phyloP scores from a whole-genome alignment of 139 green algal species.

The Marvania coccoides region DNA sequence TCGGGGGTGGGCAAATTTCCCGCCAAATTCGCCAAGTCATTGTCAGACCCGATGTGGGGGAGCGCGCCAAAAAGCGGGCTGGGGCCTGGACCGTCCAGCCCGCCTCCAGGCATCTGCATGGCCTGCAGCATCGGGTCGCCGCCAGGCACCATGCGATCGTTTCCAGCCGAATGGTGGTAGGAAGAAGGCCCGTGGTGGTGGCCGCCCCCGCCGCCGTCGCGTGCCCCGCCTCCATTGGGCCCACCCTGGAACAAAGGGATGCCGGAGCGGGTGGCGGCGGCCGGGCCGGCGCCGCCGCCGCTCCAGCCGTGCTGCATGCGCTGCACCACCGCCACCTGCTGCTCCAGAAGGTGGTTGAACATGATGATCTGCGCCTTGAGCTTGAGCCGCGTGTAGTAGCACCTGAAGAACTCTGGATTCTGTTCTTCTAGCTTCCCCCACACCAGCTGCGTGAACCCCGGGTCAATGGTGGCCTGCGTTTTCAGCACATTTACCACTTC shows the following conservation, averaged over 20 bases:
- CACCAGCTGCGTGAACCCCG: constrained; percentile 81
- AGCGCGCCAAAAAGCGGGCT: background rate
- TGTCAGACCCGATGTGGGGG: background rate
- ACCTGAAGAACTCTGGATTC: constrained; percentile 53
- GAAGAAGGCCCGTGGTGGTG: too few species aligned
- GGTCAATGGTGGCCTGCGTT: constrained; percentile 66
- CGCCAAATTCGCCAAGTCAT: background rate
- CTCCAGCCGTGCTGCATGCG: constrained; percentile 34
- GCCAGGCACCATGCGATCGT: too few species aligned
- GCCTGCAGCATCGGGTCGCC: background rate
- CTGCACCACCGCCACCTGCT: constrained; percentile 60
- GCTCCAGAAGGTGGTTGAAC: constrained; percentile 90
- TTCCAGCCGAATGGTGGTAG: too few species aligned
- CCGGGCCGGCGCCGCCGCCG: background rate
- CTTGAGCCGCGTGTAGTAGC: constrained; percentile 82
- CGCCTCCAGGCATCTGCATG: background rate
- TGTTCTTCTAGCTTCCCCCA: constrained; percentile 94
- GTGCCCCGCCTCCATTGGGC: constrained; percentile 1
- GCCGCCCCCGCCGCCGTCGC: background rate
- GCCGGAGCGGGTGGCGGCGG: constrained; percentile 11
- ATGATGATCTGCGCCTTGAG: constrained; percentile 86
- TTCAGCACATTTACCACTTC: constrained; percentile 75
- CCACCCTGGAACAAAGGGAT: constrained; percentile 28
- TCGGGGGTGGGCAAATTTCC: background rate
- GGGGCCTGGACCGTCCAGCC: background rate